A percentile compares a stretch with the other conserved stretches of the same genome.
Conservation (phyloP, 306 rosid genomes). For the Glycine soja region DNA sequence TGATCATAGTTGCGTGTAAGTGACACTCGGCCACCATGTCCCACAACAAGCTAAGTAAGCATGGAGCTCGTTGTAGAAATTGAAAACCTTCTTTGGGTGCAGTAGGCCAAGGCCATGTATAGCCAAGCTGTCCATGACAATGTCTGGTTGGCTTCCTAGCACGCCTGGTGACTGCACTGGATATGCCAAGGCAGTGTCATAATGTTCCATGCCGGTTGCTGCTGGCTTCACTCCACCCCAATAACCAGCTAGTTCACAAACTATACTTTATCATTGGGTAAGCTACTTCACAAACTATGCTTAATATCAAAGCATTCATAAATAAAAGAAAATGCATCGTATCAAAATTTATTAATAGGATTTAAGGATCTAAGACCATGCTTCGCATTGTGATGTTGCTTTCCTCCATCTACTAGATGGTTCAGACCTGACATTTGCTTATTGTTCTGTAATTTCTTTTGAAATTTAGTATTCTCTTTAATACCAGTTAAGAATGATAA, state of each 20-base stretch:
- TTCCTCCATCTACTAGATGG: conserved; percentile 80
- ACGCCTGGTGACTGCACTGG: conserved; percentile 90
- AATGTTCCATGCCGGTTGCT: conserved; percentile 90
- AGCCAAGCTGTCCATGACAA: conserved; percentile 89
- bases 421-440: conserved; percentile 80
- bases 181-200: conserved; percentile 83
- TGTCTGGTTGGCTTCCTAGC: conserved; percentile 89
- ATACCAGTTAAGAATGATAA: too few species aligned
- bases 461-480: conserved; percentile 84
- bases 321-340: not conserved
- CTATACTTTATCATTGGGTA: not conserved
- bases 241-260: conserved; percentile 87
- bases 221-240: conserved; percentile 99
- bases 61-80: conserved; percentile 95
- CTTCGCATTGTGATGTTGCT: conserved; percentile 86
- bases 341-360: not conserved
- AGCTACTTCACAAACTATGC: not conserved
- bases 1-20: conserved; percentile 87
- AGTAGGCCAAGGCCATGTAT: conserved; percentile 94
- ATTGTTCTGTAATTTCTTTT: conserved; percentile 58
- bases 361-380: conserved; percentile 47
- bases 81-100: conserved; percentile 85
- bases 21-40: conserved; percentile 92
- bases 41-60: conserved; percentile 94
- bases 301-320: not conserved